phyloP scores from a whole-genome alignment of 2,329 filamentous ascomycete genomes.

The Hypoxylon rubiginosum region DNA sequence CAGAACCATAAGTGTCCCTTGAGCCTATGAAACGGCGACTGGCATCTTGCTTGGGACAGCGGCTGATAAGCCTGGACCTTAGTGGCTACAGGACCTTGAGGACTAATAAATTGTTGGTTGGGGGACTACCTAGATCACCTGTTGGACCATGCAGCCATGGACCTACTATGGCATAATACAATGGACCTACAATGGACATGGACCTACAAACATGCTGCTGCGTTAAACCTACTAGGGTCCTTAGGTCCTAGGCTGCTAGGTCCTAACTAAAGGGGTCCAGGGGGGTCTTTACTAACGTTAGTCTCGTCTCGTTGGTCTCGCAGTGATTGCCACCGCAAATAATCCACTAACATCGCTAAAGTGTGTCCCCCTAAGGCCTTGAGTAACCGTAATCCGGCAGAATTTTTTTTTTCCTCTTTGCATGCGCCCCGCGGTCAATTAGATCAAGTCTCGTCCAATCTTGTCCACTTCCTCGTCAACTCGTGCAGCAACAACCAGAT shows the following conservation, averaged over 20 bases:
- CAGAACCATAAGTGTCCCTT: constrained; percentile 4
- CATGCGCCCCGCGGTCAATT: constrained; percentile 40
- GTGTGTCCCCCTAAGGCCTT: constrained; percentile 18
- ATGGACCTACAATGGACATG: constrained; percentile 8
- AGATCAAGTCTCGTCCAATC: constrained; percentile 32
- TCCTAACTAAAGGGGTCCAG: no score
- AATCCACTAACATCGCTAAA: constrained; percentile 16
- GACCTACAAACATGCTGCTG: no score
- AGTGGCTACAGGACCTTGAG: constrained; percentile 31
- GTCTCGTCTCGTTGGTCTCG: not conserved
- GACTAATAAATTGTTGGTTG: no score
- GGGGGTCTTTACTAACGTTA: not conserved
- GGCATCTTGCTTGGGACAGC: constrained; percentile 33
- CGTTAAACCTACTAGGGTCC: not conserved
- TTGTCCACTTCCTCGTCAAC: constrained; percentile 27
- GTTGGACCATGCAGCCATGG: no score
- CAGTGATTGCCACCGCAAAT: constrained; percentile 20
- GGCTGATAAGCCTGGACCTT: constrained; percentile 37
- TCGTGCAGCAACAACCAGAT: constrained; percentile 37
- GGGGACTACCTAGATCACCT: not conserved
- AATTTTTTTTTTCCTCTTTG: constrained; percentile 37
- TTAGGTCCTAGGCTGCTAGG: not conserved
- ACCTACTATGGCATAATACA: no score
- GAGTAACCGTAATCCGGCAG: constrained; percentile 35
- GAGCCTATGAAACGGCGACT: constrained; percentile 32